Conservation (phyloP, 768 basidiomycete species). For the Neoboletus brunneissimus region DNA sequence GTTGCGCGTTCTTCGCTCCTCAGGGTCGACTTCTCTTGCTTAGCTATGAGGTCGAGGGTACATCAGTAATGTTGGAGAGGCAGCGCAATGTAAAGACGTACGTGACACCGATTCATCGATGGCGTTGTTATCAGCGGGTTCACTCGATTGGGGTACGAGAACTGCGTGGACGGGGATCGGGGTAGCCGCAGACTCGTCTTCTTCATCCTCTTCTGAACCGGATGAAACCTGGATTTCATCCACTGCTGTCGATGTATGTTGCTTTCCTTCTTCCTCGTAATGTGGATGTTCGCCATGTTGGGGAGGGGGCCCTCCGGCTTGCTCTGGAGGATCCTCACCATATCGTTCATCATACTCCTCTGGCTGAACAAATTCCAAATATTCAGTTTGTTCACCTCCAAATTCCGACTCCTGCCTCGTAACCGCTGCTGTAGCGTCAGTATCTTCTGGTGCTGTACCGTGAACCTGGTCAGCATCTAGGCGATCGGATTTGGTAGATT, state of each 20-base stretch:
- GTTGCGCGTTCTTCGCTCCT: neutral
- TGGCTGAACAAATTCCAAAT: constrained; percentile 31
- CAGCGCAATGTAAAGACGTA: constrained; percentile 1
- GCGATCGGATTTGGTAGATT: constrained; percentile 14
- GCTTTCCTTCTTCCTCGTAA: constrained; percentile 26
- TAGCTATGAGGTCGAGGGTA: constrained; percentile 1
- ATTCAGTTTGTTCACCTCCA: constrained; percentile 34
- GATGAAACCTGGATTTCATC: constrained; percentile 20
- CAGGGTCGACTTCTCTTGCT: neutral
- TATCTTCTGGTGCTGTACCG: constrained; percentile 20
- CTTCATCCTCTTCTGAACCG: constrained; percentile 14
- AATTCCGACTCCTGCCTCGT: constrained; percentile 13
- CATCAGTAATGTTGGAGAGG: neutral
- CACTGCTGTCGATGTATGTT: constrained; percentile 14
- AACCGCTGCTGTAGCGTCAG: constrained; percentile 12
- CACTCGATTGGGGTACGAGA: constrained; percentile 9
- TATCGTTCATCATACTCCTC: constrained; percentile 38
- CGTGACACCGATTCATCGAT: neutral
- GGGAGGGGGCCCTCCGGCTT: constrained; percentile 13
- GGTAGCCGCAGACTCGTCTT: constrained; percentile 12
- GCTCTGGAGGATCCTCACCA: constrained; percentile 36
- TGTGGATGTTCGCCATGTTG: constrained; percentile 20
- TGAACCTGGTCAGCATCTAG: constrained; percentile 33
- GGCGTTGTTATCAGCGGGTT: neutral
- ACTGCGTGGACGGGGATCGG: constrained; percentile 5